Evolutionary conservation across 208 protist genomes (phyloP), one percentile per base, ranked within the genome.

Genomic region (Wallacemonas rigidus): DNA sequence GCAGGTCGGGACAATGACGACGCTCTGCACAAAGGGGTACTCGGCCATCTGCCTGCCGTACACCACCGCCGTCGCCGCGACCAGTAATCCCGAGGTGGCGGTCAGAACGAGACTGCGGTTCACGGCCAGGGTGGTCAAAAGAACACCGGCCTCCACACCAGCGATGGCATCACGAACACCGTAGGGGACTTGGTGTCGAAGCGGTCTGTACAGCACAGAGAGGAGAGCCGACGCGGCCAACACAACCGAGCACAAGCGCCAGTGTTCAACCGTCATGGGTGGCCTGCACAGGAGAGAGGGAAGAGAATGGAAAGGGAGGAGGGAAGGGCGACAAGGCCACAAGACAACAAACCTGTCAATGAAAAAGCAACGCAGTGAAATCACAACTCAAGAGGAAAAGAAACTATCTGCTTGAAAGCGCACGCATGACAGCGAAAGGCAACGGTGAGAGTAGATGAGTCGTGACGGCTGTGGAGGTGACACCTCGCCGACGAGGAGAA

Each of bases 111-210:
- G 8, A 12, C 41, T 12, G 15, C 60, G 60, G 26, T 65, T 65
- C 14, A 65, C 41, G 6, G 64, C 64, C 3, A 58, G 9, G 8
- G 64, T 69, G 64, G 35, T 15, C 6, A 69, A n/a, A 15, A 69
- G 26, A n/a, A 69, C 47, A 36, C 47, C 50, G 11, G 64, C 11
- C 12, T 60, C 14, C 6, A 58, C 47, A n/a, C 48, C 51, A 3
- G 64, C 48, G n/a, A 69, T 35, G 14, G 41, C 38, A 1, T 48
- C 60, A 6, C 60, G 60, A 14, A 41, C 50, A 41, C 4, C 40
- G 60, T 65, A 65, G 11, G 60, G 60, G 11, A 65, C 47, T 11
- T 50, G 60, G 40, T 65, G 7, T 12, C 60, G 60, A 17, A 65
- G 40, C 7, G 60, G 60, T 50, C 60, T 4, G 40, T 65, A 65